These are phyloP conservation scores for Metschnikowia cerradonensis DNA, from an alignment of 805 yeast genomes.

Conservation along the genomic window DNA sequence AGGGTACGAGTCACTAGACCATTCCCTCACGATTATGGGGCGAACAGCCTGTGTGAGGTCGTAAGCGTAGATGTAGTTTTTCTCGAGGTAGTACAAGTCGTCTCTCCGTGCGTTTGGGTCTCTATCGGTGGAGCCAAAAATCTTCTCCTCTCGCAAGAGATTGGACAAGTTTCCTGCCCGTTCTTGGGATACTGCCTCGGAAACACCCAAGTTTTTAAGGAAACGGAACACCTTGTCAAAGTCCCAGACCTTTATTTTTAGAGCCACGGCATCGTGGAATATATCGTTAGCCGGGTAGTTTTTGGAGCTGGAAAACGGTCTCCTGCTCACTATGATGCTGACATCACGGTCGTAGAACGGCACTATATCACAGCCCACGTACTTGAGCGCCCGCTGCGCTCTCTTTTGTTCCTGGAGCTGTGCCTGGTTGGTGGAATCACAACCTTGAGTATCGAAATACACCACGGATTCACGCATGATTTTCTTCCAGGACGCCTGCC, in stretches of 20 bases:
- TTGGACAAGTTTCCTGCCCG: constrained; percentile 32
- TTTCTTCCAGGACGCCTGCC: constrained; percentile 65
- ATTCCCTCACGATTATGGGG: constrained; percentile 80
- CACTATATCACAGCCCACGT: constrained; percentile 45
- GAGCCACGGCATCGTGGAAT: constrained; percentile 55
- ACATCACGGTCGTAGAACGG: constrained; percentile 50
- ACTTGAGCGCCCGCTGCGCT: constrained; percentile 42
- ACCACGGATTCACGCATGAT: constrained; percentile 57
- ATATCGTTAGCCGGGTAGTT: constrained; percentile 56
- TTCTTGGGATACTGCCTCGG: constrained; percentile 15
- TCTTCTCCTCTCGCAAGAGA: constrained; percentile 76
- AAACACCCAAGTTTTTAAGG: constrained; percentile 53
- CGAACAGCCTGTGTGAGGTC: constrained; percentile 75
- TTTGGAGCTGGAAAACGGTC: constrained; percentile 41
- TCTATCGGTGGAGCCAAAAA: constrained; percentile 82
- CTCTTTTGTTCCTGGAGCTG: constrained; percentile 38
- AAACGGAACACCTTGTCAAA: constrained; percentile 81
- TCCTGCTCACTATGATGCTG: constrained; percentile 74
- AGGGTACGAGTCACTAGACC: constrained; percentile 56
- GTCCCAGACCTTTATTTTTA: constrained; percentile 79
- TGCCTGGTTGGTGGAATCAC: constrained; percentile 31
- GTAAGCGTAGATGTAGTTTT: constrained; percentile 67
- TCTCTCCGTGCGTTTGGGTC: constrained; percentile 83
- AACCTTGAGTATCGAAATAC: constrained; percentile 55
- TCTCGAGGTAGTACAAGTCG: constrained; percentile 77